Conservation (phyloP, 1,284 basidiomycete species). For the Trichosporon faecale region DNA sequence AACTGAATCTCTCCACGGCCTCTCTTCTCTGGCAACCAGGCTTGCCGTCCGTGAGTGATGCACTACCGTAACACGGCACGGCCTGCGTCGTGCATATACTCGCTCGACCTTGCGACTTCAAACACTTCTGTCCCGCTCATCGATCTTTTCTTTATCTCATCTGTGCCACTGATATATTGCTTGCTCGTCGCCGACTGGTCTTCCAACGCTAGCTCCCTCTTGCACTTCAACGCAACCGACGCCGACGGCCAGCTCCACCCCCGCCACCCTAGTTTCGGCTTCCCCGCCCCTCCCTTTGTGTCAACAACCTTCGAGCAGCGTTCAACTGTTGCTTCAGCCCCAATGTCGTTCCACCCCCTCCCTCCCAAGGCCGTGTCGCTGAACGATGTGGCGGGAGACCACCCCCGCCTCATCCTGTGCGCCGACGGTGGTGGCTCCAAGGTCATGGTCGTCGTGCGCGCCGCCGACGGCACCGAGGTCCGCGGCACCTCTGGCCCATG, state of each 20-base stretch:
- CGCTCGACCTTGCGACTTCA: neutral
- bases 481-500: conserved; percentile 44
- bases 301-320: neutral
- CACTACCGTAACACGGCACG: neutral
- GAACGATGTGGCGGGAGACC: conserved; percentile 5
- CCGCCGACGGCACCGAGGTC: conserved; percentile 40
- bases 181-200: neutral
- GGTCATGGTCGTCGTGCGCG: conserved; percentile 41
- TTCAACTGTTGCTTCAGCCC: neutral
- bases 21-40: neutral
- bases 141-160: neutral
- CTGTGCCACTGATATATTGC: neutral
- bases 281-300: neutral
- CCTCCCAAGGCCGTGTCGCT: conserved; percentile 3
- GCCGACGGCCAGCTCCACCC: neutral
- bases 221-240: neutral
- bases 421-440: conserved; percentile 48
- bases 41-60: neutral
- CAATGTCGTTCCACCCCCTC: conserved; percentile 7
- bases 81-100: neutral
- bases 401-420: conserved; percentile 35
- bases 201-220: neutral
- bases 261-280: neutral
- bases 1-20: neutral
- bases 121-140: neutral